Conservation (phyloP, 2,329 filamentous ascomycete genomes). For the Paracorniculantispora psalliotae region DNA sequence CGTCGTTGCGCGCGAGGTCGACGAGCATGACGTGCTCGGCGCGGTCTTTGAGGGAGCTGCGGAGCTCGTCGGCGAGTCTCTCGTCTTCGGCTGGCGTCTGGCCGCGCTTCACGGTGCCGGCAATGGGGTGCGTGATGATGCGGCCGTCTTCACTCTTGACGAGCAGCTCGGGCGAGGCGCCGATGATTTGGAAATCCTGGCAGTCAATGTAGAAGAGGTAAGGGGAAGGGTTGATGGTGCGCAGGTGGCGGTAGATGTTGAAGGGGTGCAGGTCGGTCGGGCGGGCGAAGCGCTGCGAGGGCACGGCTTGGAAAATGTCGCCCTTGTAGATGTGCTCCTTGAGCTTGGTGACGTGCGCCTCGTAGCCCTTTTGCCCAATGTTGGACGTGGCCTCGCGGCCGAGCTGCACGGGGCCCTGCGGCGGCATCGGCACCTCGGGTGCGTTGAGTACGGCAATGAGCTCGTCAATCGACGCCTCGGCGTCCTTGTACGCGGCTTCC, state of each 20-base stretch:
- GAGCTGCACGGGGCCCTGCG: slow-evolving; percentile 66
- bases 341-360: slow-evolving; percentile 76
- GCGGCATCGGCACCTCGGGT: slow-evolving; percentile 71
- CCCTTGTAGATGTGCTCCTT: slow-evolving; percentile 89
- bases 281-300: slow-evolving; percentile 85
- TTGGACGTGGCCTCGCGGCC: slow-evolving; percentile 85
- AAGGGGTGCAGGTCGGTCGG: slow-evolving; percentile 91
- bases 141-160: slow-evolving; percentile 84
- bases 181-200: slow-evolving; percentile 87
- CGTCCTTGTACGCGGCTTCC: slow-evolving; percentile 58
- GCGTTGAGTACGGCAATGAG: slow-evolving; percentile 68
- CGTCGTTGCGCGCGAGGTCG: slow-evolving; percentile 90
- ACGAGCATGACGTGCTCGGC: slow-evolving; percentile 98
- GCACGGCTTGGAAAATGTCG: slow-evolving; percentile 97
- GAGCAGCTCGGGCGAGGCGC: slow-evolving; percentile 88
- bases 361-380: slow-evolving; percentile 83
- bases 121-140: slow-evolving; percentile 95
- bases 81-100: slow-evolving; percentile 77
- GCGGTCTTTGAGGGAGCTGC: slow-evolving; percentile 80
- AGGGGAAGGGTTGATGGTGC: slow-evolving; percentile 95
- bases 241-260: slow-evolving; percentile 94
- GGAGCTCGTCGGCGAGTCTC: slow-evolving; percentile 69
- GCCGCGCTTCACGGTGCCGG: slow-evolving; percentile 88
- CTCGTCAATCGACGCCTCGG: slow-evolving; percentile 57
- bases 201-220: slow-evolving; percentile 97